Evolutionary conservation across 2,329 filamentous ascomycete genomes (phyloP).

Genomic region (Talaromyces marneffei): DNA sequence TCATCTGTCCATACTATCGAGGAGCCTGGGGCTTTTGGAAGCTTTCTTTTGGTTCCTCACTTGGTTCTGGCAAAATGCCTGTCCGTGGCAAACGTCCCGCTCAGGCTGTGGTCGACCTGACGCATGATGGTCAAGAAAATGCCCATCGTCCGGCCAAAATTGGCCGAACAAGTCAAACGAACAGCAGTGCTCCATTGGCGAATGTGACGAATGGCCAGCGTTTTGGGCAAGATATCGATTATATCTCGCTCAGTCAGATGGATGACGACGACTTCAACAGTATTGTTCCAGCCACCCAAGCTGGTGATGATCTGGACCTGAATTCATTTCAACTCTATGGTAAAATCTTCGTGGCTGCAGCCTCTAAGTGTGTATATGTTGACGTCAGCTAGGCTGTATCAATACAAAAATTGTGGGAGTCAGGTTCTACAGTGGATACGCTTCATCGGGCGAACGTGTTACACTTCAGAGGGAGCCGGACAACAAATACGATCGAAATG

Average conservation of each 20-base stretch:
- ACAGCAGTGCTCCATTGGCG: neutral
- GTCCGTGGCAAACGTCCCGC: slow-evolving; percentile 5
- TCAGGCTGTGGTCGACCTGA: slow-evolving; percentile 26
- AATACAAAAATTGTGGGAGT: slow-evolving; percentile 55
- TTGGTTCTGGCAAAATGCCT: slow-evolving; percentile 1
- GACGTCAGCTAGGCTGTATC: slow-evolving; percentile 32
- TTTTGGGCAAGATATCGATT: slow-evolving; percentile 25
- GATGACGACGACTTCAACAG: slow-evolving; percentile 36
- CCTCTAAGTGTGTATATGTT: slow-evolving; percentile 10
- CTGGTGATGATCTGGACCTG: slow-evolving; percentile 31
- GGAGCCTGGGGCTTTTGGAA: neutral
- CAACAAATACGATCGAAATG: slow-evolving; percentile 68
- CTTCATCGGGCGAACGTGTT: slow-evolving; percentile 58
- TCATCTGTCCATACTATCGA: neutral
- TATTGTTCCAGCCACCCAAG: slow-evolving; percentile 30
- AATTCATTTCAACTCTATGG: slow-evolving; percentile 36
- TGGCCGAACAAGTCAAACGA: slow-evolving; percentile 2
- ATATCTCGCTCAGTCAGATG: slow-evolving; percentile 29
- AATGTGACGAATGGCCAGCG: slow-evolving; percentile 21
- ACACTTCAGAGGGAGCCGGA: slow-evolving; percentile 58
- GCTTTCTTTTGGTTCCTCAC: neutral
- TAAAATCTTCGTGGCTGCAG: slow-evolving; percentile 18
- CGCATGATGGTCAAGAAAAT: slow-evolving; percentile 19
- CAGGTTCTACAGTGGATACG: slow-evolving; percentile 59
- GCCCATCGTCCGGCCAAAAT: slow-evolving; percentile 15